A percentile compares a stretch with the other conserved stretches of the same genome.
phyloP scores from a whole-genome alignment of 1,139 yeast genomes.

The Geotrichum carabidarum region DNA sequence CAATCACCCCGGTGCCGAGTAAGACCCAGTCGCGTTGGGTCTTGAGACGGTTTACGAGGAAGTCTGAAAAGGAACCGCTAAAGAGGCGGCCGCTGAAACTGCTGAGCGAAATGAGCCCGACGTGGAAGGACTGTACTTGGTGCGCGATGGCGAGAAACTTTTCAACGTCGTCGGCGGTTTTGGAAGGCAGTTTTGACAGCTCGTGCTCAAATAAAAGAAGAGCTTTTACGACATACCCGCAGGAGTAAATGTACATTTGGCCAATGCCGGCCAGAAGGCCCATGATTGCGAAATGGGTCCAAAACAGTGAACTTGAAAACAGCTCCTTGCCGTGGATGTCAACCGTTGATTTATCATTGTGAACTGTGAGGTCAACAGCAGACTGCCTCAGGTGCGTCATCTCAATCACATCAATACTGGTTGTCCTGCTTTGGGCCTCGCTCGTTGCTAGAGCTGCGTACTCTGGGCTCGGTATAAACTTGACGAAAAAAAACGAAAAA shows the following conservation, averaged over 20 bases:
- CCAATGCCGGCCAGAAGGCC: conserved; percentile 69
- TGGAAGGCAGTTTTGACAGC: neutral
- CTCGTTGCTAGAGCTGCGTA: conserved; percentile 16
- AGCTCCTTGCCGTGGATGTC: conserved; percentile 31
- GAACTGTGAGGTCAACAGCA: conserved; percentile 16
- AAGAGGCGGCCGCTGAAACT: conserved; percentile 64
- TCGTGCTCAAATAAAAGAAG: conserved; percentile 27
- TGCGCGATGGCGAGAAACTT: conserved; percentile 23
- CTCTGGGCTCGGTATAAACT: conserved; percentile 21
- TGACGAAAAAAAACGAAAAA: conserved; percentile 28
- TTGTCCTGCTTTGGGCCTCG: conserved; percentile 14
- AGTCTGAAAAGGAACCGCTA: conserved; percentile 66
- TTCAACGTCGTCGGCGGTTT: conserved; percentile 20
- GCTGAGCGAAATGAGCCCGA: conserved; percentile 60
- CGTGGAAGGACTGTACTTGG: conserved; percentile 64
- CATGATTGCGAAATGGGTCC: conserved; percentile 44
- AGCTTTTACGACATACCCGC: conserved; percentile 67
- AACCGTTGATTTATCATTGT: conserved; percentile 10
- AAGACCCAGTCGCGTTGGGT: conserved; percentile 67
- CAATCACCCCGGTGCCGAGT: conserved; percentile 42
- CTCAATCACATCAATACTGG: conserved; percentile 7
- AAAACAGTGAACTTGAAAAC: conserved; percentile 31
- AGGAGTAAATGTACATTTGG: conserved; percentile 69
- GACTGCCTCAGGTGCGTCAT: neutral
- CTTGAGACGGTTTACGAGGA: conserved; percentile 47